phyloP scores from a whole-genome alignment of 2,329 filamentous ascomycete species.

The Pseudocercospora eumusae region DNA sequence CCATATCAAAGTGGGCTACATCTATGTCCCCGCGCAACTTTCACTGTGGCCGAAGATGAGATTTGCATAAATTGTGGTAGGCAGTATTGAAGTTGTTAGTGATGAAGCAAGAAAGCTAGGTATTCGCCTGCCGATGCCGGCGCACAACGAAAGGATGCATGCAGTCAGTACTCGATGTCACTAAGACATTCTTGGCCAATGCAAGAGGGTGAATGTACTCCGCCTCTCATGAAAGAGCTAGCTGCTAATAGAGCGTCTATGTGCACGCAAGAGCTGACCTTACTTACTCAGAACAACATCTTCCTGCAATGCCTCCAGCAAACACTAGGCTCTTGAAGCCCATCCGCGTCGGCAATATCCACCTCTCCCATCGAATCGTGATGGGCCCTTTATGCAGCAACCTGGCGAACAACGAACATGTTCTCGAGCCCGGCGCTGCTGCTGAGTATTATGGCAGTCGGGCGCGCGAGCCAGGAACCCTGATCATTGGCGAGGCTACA shows the following conservation, averaged over 20 bases:
- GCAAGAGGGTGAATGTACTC: not conserved
- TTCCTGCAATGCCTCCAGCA: not conserved
- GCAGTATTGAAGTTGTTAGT: too few species aligned
- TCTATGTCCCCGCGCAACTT: too few species aligned
- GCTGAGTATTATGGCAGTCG: constrained; percentile 41
- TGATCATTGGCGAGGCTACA: constrained; percentile 41
- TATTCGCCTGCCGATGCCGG: not conserved
- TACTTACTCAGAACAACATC: too few species aligned
- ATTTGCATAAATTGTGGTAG: too few species aligned
- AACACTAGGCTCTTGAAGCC: constrained; percentile 40
- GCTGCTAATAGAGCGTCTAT: not conserved
- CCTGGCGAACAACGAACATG: constrained; percentile 46
- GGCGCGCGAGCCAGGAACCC: constrained; percentile 37
- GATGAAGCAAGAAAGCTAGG: too few species aligned
- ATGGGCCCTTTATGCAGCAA: constrained; percentile 61
- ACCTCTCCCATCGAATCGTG: constrained; percentile 52
- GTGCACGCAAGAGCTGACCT: not conserved
- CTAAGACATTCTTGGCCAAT: not conserved
- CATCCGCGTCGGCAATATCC: constrained; percentile 45
- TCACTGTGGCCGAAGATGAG: too few species aligned
- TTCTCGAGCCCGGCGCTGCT: constrained; percentile 12
- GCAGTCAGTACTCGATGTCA: not conserved
- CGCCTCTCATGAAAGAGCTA: too few species aligned
- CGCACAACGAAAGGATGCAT: not conserved
- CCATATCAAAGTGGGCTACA: too few species aligned